Evolutionary conservation across 805 yeast genomes (phyloP), one percentile per base, ranked within the genome.

Genomic region (Nakazawaea ernobii): DNA sequence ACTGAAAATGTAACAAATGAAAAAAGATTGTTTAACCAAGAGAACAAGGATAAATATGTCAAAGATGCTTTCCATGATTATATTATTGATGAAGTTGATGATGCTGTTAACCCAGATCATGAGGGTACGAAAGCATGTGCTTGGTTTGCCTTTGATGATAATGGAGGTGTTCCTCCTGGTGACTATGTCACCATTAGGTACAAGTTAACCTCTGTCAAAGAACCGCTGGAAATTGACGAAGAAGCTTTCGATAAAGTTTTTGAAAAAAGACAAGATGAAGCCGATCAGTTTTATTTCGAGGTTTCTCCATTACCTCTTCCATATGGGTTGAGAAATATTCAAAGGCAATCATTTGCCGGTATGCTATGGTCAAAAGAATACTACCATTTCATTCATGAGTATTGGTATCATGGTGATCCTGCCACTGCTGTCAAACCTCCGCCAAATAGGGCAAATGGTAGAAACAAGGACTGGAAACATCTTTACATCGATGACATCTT

Each of bases 321-420:
- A 26, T 90, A 86, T 51, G 86, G 85, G 50, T 71, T 90, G 56
- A 74, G 96, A 59, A 80, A 77, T 59, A 82, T 90, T 46, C 96
- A 90, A 69, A 77, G 97, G 59, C 97, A 90, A 69, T 95, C 97
- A 0, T 88, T 88, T 67, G 91, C 97, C 9, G 97, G 97, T 1
- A 73, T 91, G 63, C 69, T 91, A 59, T 90, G 97, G 97, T 82
- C 94, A 7, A 90, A 90, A 63, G 97, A 90, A 66, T 90, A 84
- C 63, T 90, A 90, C 61, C 85, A 87, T 60, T 86, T 90, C 57
- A 79, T 90, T 49, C 94, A 85, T 65, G 81, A 80, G 51, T 85
- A 86, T 55, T 90, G 97, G 97, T 78, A 80, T 43, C 72, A 77
- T 52, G 97, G 97, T 51, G 97, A 90, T 62, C 88, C 94, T 8